Evolutionary conservation across 257 asterid species (phyloP).

Genomic region (Nicotiana tomentosiformis): DNA sequence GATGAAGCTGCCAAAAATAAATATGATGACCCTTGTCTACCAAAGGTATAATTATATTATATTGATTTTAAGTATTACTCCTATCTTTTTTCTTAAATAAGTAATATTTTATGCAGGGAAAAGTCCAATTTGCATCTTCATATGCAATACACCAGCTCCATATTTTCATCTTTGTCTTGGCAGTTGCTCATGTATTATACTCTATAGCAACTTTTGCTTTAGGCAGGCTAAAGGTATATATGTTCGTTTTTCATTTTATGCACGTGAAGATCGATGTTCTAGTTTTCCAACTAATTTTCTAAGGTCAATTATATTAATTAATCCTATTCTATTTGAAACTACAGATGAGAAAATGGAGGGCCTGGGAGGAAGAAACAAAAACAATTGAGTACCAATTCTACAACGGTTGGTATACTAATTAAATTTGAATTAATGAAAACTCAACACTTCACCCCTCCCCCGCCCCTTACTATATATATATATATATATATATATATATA

Average conservation of each 20-base stretch:
- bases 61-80: neutral
- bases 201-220: slow-evolving; percentile 22
- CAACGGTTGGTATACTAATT: slow-evolving; percentile 12
- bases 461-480: neutral
- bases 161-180: slow-evolving; percentile 23
- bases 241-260: neutral
- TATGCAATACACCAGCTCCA: slow-evolving; percentile 28
- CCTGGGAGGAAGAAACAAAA: slow-evolving; percentile 27
- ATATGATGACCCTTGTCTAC: slow-evolving; percentile 10
- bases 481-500: no score
- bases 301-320: neutral
- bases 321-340: neutral
- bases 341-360: slow-evolving; percentile 32
- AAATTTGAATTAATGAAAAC: neutral
- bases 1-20: neutral
- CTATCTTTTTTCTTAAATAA: neutral
- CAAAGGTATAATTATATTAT: slow-evolving; percentile 4
- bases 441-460: neutral
- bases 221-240: slow-evolving; percentile 21
- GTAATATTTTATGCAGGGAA: slow-evolving; percentile 10
- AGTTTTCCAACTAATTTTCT: neutral
- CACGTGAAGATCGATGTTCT: neutral
- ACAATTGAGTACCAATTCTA: slow-evolving; percentile 21
- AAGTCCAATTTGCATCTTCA: slow-evolving; percentile 24
- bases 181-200: slow-evolving; percentile 21